Percentiles rank a stretch among this genome's conserved stretches.
phyloP scores from a whole-genome alignment of 2,329 filamentous ascomycete genomes.

The Aspergillus quadrilineatus region DNA sequence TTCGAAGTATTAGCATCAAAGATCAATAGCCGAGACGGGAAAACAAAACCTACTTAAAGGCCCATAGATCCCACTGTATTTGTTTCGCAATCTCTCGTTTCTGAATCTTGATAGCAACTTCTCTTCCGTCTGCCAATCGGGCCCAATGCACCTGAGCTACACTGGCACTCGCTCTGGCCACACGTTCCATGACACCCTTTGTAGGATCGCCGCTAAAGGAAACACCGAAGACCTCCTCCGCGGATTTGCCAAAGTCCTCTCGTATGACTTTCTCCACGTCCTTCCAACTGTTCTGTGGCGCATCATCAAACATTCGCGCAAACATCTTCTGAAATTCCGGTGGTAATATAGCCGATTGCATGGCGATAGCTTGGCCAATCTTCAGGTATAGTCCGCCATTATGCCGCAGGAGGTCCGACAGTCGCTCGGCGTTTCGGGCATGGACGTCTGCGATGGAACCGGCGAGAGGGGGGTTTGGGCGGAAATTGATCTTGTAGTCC shows the following conservation, averaged over 20 bases:
- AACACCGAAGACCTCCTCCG: constrained; percentile 90
- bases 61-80: constrained; percentile 92
- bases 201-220: constrained; percentile 69
- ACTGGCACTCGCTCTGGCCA: constrained; percentile 73
- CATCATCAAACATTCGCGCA: constrained; percentile 93
- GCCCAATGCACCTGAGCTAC: constrained; percentile 99
- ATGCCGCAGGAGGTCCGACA: constrained; percentile 75
- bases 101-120: constrained; percentile 95
- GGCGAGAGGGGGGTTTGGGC: constrained; percentile 71
- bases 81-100: constrained; percentile 91
- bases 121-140: constrained; percentile 75
- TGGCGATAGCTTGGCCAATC: constrained; percentile 96
- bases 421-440: constrained; percentile 74
- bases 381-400: constrained; percentile 97
- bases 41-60: constrained; percentile 70
- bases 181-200: constrained; percentile 68
- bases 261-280: constrained; percentile 81
- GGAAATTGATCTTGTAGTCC: constrained; percentile 97
- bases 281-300: constrained; percentile 85
- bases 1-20: constrained; percentile 33
- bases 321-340: constrained; percentile 98
- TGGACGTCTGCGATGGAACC: constrained; percentile 76
- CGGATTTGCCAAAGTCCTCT: constrained; percentile 80
- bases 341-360: constrained; percentile 92
- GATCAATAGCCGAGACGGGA: background rate